Percentiles rank a stretch among this genome's conserved stretches.
phyloP scores from a whole-genome alignment of 1,139 yeast genomes.

The Blastobotrys serpentis region DNA sequence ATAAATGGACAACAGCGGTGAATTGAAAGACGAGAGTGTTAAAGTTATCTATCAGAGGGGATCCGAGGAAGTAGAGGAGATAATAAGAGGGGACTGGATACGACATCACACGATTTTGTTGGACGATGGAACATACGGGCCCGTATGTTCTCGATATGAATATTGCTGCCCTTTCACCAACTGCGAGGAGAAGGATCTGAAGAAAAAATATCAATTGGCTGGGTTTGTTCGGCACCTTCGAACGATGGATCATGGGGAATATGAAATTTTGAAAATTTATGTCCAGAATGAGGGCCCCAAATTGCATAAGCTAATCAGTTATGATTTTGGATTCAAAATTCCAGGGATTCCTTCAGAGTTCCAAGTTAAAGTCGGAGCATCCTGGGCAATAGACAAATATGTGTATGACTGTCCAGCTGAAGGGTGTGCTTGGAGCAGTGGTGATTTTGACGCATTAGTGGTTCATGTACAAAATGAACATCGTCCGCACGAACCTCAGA shows the following conservation, averaged over 20 bases:
- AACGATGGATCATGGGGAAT: neutral
- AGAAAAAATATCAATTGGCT: neutral
- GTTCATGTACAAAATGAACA: neutral
- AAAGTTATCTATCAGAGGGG: neutral
- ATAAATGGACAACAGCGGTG: neutral
- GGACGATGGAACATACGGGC: neutral
- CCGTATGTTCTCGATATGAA: conserved; percentile 2
- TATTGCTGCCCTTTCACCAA: neutral
- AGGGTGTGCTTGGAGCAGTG: neutral
- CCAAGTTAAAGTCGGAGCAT: neutral
- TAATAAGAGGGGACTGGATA: neutral
- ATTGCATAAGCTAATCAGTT: neutral
- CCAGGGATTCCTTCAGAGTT: neutral
- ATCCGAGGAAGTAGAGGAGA: neutral
- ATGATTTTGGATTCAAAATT: neutral
- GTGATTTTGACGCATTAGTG: neutral
- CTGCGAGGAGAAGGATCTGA: neutral
- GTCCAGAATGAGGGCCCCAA: neutral
- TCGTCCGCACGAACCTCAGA: neutral
- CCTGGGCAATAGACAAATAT: neutral
- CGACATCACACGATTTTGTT: neutral
- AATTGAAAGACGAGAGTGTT: neutral
- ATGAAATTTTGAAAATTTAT: neutral
- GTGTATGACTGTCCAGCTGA: neutral
- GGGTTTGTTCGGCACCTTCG: conserved; percentile 1